These are phyloP conservation scores for Ophiognomonia clavigignenti-juglandacearum DNA, from an alignment of 2,329 filamentous ascomycete genomes.

Conservation along the genomic window DNA sequence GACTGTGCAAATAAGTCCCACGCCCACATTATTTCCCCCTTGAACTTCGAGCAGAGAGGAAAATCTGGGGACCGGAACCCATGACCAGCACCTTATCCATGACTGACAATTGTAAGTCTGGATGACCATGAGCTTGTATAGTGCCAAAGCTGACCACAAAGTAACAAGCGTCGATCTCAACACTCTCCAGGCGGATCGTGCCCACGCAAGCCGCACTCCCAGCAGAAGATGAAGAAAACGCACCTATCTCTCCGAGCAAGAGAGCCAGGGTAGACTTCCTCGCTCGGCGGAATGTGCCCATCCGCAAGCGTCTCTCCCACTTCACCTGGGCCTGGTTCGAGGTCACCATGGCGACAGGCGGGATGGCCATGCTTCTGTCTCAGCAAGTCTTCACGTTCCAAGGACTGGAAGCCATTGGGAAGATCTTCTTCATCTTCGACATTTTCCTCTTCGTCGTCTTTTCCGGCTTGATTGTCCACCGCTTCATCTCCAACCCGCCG, in stretches of 20 bases:
- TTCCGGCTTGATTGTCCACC: conserved; percentile 46
- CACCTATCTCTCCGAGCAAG: too few species aligned
- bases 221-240: background rate
- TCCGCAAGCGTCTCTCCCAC: background rate
- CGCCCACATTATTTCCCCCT: too few species aligned
- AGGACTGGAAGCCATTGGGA: conserved; percentile 42
- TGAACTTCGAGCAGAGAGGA: too few species aligned
- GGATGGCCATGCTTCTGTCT: conserved; percentile 25
- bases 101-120: too few species aligned
- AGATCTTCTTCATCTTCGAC: conserved; percentile 44
- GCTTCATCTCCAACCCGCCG: conserved; percentile 53
- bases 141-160: background rate
- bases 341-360: conserved; percentile 29
- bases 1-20: too few species aligned
- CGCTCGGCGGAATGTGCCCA: background rate
- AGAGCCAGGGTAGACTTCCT: too few species aligned
- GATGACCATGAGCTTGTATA: background rate
- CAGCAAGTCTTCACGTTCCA: conserved; percentile 38
- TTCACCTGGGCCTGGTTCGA: conserved; percentile 28
- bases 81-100: too few species aligned
- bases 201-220: background rate
- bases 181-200: background rate
- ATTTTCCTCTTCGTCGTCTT: conserved; percentile 45
- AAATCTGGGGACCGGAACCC: too few species aligned
- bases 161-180: background rate